These are phyloP conservation scores for Manihot esculenta DNA, from an alignment of 441 rosid species.

Conservation along the genomic window DNA sequence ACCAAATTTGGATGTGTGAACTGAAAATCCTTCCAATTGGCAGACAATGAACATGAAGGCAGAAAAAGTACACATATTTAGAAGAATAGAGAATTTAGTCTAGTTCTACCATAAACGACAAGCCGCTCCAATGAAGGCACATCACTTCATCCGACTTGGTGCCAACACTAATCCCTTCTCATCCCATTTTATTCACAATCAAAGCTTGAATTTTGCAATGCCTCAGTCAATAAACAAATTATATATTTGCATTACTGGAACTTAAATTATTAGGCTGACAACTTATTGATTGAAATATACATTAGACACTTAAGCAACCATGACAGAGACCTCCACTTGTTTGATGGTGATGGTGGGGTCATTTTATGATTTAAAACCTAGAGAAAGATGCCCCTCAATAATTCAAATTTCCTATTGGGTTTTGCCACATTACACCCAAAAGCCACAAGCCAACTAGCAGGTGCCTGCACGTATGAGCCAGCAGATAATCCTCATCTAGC, in stretches of 20 bases:
- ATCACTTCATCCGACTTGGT: slow-evolving; percentile 11
- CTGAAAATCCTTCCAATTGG: background rate
- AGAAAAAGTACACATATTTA: background rate
- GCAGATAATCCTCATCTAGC: too few relatives aligned
- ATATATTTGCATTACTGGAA: background rate
- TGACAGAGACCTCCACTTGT: slow-evolving; percentile 22
- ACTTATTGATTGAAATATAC: background rate
- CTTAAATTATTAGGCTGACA: background rate
- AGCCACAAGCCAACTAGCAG: background rate
- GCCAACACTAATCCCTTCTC: slow-evolving; percentile 3
- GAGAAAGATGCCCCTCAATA: background rate
- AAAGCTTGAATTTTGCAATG: background rate
- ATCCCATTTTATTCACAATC: background rate
- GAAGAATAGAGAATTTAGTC: background rate
- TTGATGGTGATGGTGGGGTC: slow-evolving; percentile 4
- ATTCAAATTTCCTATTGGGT: background rate
- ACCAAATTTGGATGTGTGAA: too few relatives aligned
- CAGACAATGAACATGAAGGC: background rate
- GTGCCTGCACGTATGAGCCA: too few relatives aligned
- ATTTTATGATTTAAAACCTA: background rate
- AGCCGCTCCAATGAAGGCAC: background rate
- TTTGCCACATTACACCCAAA: background rate
- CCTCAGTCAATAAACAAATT: slow-evolving; percentile 16
- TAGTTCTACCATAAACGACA: background rate
- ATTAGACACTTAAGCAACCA: background rate